Evolutionary conservation across 345 rosid species (phyloP).

Genomic region (Carallia brachiata): DNA sequence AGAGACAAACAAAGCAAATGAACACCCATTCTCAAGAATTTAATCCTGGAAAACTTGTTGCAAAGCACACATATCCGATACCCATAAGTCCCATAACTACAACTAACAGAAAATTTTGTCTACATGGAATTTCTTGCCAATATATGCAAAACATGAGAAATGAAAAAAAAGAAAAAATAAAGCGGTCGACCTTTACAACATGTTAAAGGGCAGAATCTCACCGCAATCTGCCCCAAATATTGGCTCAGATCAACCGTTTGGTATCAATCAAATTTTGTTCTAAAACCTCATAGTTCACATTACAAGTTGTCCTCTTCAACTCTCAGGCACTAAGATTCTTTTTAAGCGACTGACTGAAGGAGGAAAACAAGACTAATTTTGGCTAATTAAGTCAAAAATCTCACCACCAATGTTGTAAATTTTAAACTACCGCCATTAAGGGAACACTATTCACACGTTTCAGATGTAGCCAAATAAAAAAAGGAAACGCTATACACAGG

Average conservation of each 20-base stretch:
- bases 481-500: no score
- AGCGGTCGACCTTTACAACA: no score
- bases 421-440: no score
- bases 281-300: not conserved
- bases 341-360: not conserved
- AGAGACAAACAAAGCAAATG: not conserved
- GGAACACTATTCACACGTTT: no score
- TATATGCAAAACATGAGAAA: no score
- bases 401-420: not conserved
- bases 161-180: no score
- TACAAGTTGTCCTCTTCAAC: not conserved
- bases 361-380: not conserved
- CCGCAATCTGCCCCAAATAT: not conserved
- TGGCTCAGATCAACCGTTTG: not conserved
- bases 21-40: not conserved
- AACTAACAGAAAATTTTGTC: no score
- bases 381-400: not conserved
- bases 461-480: no score
- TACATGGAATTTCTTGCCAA: no score
- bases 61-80: no score
- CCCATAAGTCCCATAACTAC: no score
- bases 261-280: not conserved
- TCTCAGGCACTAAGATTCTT: not conserved
- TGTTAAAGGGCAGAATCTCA: not conserved
- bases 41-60: not conserved